phyloP scores from a whole-genome alignment of 129 eudicot genomes.

The Flaveria ramosissima region DNA sequence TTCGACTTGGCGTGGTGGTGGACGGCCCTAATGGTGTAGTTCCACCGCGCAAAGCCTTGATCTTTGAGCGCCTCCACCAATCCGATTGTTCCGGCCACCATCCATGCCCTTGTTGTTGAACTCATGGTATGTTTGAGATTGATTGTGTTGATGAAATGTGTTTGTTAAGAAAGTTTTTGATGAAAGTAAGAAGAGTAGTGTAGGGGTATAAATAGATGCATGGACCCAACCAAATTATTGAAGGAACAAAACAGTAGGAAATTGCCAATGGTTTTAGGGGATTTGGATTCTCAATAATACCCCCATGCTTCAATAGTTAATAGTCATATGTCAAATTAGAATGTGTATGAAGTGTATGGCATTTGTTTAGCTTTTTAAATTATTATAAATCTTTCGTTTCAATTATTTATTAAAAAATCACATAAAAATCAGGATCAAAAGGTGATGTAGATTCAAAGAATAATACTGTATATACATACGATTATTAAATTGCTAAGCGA shows the following conservation, averaged over 20 bases:
- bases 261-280: slow-evolving; percentile 3
- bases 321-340: neutral
- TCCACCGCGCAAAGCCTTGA: slow-evolving; percentile 8
- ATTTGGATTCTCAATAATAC: neutral
- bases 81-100: slow-evolving; percentile 5
- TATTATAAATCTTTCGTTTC: too few species aligned
- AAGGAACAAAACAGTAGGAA: slow-evolving; percentile 2
- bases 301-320: neutral
- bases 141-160: too few species aligned
- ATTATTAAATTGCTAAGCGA: too few species aligned
- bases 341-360: too few species aligned
- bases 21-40: slow-evolving; percentile 29
- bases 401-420: too few species aligned
- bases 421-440: too few species aligned
- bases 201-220: neutral
- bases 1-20: slow-evolving; percentile 32
- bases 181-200: neutral
- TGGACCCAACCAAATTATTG: neutral
- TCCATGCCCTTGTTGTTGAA: slow-evolving; percentile 9
- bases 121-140: neutral
- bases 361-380: too few species aligned
- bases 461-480: too few species aligned
- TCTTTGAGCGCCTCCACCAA: slow-evolving; percentile 11
- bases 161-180: neutral
- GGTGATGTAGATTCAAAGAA: too few species aligned